Base-by-base conservation (phyloP, 2,329 filamentous ascomycete genomes). In the Cordyceps sp. region DNA sequence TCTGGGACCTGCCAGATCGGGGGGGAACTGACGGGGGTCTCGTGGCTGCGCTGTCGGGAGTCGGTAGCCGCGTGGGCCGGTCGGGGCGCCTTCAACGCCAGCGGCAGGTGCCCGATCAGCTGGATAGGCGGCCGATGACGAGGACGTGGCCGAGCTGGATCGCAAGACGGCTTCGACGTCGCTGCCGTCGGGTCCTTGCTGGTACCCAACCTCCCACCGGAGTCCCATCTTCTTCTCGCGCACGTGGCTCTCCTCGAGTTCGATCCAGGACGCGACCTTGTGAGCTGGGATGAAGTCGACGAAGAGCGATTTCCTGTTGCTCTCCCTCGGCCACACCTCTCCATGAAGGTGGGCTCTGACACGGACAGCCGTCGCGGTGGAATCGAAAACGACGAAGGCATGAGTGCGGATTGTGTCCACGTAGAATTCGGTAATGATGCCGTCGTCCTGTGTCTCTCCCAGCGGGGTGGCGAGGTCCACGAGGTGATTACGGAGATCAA, bases 361-460 rank as follows among this genome's bases (percentile, higher is more conserved):
- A 16, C 83, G 70, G 0, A 77, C 73, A 4, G 90, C 90, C 4
- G 79, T 76, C 3, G 74, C 61, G 9, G 73, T 60, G 29, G 64
- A 77, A 28, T 62, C 59, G 49, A 96, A 88, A 17, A 71, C 60
- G 24, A 78, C 78, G 47, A 94, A 81, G 8, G 84, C 84, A 51
- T 98, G 90, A 0, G 86, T 92, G 40, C 81, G 78, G 45, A 96
- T 81, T 21, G 67, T 64, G 50, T 96, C 88, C 25, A 96, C 65
- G 48, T 82, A 84, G 46, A 92, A 84, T 18, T 70, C 60, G 15
- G 66, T 55, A 25, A 93, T 61, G 17, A 48, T 31, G 10, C 71
- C 55, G 23, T 69, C 61, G 6, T 66, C 50, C 31, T 74, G 61
- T 2, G 62, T 53, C 3, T 63, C 52, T 15, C 58, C 51, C 1